Evolutionary conservation across 2,329 filamentous ascomycete genomes (phyloP).

Genomic region (Microdochium paspali): DNA sequence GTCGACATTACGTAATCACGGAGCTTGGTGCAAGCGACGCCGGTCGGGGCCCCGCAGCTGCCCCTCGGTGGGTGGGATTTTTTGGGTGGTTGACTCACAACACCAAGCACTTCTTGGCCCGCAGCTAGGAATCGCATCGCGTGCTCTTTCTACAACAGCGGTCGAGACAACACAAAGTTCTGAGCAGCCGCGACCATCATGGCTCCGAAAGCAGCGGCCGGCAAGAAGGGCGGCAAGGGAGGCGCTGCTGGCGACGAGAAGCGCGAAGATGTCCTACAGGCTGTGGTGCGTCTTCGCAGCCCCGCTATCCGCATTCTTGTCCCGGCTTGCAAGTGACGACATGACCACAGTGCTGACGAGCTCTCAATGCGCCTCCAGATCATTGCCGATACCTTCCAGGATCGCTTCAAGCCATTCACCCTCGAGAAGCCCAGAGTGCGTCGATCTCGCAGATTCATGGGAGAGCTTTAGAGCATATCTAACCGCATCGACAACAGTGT

Average conservation of each 20-base stretch:
- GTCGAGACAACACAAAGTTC: no score
- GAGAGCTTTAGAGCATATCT: not conserved
- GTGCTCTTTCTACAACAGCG: no score
- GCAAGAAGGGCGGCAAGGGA: constrained; percentile 9
- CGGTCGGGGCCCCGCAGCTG: not conserved
- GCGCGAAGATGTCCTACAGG: constrained; percentile 21
- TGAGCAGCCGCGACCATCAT: not conserved
- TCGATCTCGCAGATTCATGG: constrained; percentile 4
- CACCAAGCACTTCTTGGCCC: not conserved
- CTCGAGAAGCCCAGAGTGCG: constrained; percentile 77
- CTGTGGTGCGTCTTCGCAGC: constrained; percentile 14
- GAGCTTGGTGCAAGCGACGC: not conserved
- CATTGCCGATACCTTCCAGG: constrained; percentile 90
- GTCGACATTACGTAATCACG: not conserved
- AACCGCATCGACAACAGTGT: constrained; percentile 46
- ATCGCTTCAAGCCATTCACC: constrained; percentile 81
- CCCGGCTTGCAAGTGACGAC: not conserved
- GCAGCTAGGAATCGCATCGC: not conserved
- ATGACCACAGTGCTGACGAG: not conserved
- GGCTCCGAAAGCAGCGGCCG: not conserved
- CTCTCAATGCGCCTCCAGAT: constrained; percentile 40
- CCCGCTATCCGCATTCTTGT: not conserved
- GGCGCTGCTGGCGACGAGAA: constrained; percentile 16
- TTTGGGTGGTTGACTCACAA: not conserved
- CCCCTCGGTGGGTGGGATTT: not conserved